phyloP scores from a whole-genome alignment of 2,329 filamentous ascomycete species.

The Furcasterigmium sp. region DNA sequence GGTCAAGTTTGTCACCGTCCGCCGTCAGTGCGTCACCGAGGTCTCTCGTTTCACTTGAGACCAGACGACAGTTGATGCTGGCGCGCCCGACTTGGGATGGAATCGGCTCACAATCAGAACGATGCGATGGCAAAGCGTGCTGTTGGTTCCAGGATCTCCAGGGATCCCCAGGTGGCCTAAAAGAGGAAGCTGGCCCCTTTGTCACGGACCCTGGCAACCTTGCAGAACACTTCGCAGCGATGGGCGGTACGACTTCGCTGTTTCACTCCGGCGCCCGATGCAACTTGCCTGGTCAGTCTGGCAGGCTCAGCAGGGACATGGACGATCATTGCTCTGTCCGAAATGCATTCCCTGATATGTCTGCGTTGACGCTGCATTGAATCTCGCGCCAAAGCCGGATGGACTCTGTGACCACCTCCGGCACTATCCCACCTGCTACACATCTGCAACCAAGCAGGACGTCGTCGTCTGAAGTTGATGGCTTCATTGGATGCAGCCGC shows the following conservation, averaged over 20 bases:
- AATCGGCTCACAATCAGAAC: no score
- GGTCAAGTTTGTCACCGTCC: no score
- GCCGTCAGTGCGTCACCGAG: no score
- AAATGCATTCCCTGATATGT: not conserved
- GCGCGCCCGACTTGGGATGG: not conserved
- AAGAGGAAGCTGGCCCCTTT: not conserved
- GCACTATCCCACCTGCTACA: not conserved
- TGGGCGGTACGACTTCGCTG: not conserved
- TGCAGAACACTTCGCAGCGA: not conserved
- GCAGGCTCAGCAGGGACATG: not conserved
- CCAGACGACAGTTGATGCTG: not conserved
- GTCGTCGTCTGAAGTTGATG: no score
- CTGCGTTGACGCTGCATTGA: not conserved
- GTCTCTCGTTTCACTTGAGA: not conserved
- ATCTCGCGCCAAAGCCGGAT: not conserved
- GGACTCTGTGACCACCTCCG: no score
- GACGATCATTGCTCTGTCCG: not conserved
- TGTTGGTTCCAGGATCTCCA: not conserved
- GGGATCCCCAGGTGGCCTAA: not conserved
- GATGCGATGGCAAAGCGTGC: no score
- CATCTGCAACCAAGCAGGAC: no score
- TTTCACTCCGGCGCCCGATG: not conserved
- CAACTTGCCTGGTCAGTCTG: not conserved
- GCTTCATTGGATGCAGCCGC: no score
- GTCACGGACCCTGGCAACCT: not conserved